These are phyloP conservation scores for Hypoxylon sp. DNA, from an alignment of 2,329 filamentous ascomycete genomes.

Conservation along the genomic window DNA sequence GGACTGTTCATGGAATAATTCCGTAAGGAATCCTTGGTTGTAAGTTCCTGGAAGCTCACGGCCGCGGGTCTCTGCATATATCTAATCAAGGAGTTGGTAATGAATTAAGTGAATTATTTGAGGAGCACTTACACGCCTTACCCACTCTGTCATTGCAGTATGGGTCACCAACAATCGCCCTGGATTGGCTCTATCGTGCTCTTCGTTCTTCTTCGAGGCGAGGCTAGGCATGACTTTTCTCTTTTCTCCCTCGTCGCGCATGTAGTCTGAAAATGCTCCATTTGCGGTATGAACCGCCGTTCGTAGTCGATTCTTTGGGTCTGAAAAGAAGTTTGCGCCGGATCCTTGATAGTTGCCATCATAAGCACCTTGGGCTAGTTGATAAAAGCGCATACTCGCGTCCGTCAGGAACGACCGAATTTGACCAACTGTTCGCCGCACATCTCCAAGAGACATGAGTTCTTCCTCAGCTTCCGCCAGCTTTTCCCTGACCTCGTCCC, in stretches of 20 bases:
- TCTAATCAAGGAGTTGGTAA: slow-evolving; percentile 3
- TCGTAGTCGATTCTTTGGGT: neutral
- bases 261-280: slow-evolving; percentile 2
- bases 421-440: neutral
- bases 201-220: neutral
- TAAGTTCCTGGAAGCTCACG: slow-evolving; percentile 57
- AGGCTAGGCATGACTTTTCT: neutral
- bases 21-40: slow-evolving; percentile 57
- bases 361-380: slow-evolving; percentile 4
- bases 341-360: slow-evolving; percentile 11
- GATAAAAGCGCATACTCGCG: slow-evolving; percentile 3
- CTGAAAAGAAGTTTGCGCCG: slow-evolving; percentile 12
- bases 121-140: neutral
- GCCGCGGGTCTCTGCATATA: slow-evolving; percentile 4
- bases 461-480: neutral
- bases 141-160: slow-evolving; percentile 1
- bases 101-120: neutral
- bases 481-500: neutral
- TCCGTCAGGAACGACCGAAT: slow-evolving; percentile 10
- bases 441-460: neutral
- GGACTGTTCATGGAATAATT: slow-evolving; percentile 59
- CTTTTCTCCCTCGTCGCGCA: slow-evolving; percentile 8
- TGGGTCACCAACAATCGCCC: neutral
- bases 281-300: neutral
- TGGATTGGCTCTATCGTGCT: neutral